Conservation (phyloP, 2,329 filamentous ascomycete genomes). For the Pseudogymnoascus sp. region DNA sequence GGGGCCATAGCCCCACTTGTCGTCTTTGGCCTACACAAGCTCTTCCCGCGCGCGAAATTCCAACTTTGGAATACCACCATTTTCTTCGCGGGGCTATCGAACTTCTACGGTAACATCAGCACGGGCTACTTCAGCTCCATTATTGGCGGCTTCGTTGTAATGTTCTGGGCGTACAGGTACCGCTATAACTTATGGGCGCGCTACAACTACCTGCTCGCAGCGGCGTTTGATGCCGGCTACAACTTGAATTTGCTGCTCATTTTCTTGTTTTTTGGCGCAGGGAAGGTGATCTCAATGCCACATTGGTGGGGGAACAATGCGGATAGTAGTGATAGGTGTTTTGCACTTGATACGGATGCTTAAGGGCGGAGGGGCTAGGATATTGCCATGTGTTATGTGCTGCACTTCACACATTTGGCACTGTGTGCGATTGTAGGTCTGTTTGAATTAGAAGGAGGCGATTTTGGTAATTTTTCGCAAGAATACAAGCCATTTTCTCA, state of each 20-base stretch:
- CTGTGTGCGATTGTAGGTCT: background rate
- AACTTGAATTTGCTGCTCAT: conserved; percentile 54
- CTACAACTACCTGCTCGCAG: conserved; percentile 55
- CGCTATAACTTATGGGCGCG: conserved; percentile 50
- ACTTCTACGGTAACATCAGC: conserved; percentile 54
- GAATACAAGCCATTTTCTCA: background rate
- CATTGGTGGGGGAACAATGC: conserved; percentile 57
- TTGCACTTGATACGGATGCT: conserved; percentile 36
- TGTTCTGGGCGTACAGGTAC: conserved; percentile 50
- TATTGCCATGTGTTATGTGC: background rate
- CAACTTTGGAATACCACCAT: conserved; percentile 56
- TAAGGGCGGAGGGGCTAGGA: background rate
- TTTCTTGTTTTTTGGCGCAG: conserved; percentile 52
- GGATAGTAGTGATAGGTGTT: conserved; percentile 49
- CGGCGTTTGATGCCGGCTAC: conserved; percentile 55
- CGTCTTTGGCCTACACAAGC: conserved; percentile 44
- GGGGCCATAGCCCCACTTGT: conserved; percentile 39
- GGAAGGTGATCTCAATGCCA: conserved; percentile 51
- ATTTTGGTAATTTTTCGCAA: background rate
- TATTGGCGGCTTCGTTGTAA: conserved; percentile 53
- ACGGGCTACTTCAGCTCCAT: conserved; percentile 51
- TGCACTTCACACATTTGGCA: background rate
- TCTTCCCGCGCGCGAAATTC: conserved; percentile 44
- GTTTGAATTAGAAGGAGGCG: background rate
- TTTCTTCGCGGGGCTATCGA: conserved; percentile 48